phyloP scores from a whole-genome alignment of 805 yeast species.

The Pichia manshurica region DNA sequence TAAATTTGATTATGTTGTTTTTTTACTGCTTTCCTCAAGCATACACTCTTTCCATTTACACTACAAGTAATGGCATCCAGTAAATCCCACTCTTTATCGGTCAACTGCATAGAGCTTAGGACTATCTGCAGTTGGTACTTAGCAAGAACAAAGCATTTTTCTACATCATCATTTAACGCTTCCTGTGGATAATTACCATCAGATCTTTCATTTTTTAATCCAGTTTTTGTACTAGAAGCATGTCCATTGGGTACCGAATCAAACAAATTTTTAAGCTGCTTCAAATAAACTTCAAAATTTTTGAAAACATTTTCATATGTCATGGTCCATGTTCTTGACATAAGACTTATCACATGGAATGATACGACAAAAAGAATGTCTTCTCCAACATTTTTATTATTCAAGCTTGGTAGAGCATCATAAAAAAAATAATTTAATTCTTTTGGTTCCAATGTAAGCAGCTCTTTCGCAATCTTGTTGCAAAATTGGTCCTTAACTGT shows the following conservation, averaged over 20 bases:
- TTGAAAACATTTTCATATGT: not conserved
- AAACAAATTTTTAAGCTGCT: not conserved
- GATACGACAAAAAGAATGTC: constrained; percentile 3
- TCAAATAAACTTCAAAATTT: not conserved
- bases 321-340: constrained; percentile 1
- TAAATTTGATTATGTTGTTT: not conserved
- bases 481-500: not conserved
- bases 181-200: not conserved
- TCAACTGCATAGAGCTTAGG: not conserved
- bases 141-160: constrained; percentile 5
- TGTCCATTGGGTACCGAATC: not conserved
- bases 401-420: not conserved
- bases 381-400: not conserved
- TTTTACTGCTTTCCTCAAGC: not conserved
- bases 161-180: constrained; percentile 1
- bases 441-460: not conserved
- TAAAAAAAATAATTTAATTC: constrained; percentile 5
- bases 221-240: no score
- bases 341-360: constrained; percentile 4
- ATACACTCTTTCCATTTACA: not conserved
- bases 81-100: not conserved
- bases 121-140: constrained; percentile 2
- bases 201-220: not conserved
- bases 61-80: not conserved
- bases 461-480: not conserved